Percentiles rank a stretch among this genome's conserved stretches.
These are phyloP conservation scores for Fusarium coffeatum DNA, from an alignment of 2,329 filamentous ascomycete genomes.

Conservation along the genomic window DNA sequence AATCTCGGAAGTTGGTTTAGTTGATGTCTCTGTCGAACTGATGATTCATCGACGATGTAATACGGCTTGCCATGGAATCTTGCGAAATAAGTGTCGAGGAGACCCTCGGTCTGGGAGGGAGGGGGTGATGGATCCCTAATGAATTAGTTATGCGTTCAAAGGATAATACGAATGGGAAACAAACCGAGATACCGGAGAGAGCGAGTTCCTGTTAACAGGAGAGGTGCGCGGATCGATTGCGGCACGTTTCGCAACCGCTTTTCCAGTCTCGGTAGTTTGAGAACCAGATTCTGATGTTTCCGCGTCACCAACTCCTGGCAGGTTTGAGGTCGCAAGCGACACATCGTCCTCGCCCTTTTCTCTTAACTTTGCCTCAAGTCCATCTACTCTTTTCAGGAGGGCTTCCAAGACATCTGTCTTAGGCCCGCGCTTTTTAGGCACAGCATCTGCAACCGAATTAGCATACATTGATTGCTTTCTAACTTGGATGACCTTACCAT, in stretches of 20 bases:
- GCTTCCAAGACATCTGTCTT: constrained; percentile 92
- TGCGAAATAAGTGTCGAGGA: constrained; percentile 83
- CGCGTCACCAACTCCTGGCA: constrained; percentile 32
- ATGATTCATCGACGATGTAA: constrained; percentile 81
- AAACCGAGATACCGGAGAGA: constrained; percentile 44
- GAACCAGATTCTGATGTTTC: constrained; percentile 44
- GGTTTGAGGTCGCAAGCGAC: constrained; percentile 42
- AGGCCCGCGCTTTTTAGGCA: constrained; percentile 89
- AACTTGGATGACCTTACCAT: constrained; percentile 66
- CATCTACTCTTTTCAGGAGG: constrained; percentile 84
- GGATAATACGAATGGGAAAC: not conserved
- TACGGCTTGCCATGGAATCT: constrained; percentile 86
- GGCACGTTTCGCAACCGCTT: constrained; percentile 56
- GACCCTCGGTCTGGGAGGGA: constrained; percentile 66
- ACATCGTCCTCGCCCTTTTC: constrained; percentile 65
- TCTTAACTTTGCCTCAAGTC: constrained; percentile 82
- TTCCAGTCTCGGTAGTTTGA: constrained; percentile 42
- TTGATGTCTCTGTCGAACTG: constrained; percentile 77
- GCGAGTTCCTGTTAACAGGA: constrained; percentile 39
- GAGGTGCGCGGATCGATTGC: constrained; percentile 53
- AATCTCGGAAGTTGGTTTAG: constrained; percentile 71
- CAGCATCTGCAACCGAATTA: constrained; percentile 70
- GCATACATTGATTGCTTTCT: not conserved
- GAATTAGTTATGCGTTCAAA: constrained; percentile 20
- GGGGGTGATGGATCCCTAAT: constrained; percentile 60